phyloP scores from a whole-genome alignment of 768 basidiomycete species.

The Tylopilus sp. region DNA sequence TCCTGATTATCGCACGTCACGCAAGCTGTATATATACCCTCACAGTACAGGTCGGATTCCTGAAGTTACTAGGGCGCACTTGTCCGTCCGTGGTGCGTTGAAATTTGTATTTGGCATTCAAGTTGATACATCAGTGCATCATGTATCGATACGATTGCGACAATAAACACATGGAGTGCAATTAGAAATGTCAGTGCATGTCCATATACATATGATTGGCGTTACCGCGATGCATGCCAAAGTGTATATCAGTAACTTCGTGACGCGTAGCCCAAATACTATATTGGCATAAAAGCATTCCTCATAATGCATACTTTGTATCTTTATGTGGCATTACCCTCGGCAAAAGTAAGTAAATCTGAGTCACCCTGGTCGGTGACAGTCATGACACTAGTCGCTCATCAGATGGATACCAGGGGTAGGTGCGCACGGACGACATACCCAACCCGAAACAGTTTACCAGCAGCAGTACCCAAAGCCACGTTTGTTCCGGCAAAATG shows the following conservation, averaged over 20 bases:
- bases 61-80: not conserved
- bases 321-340: slow-evolving; percentile 60
- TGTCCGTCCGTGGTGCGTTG: too few species aligned
- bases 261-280: not conserved
- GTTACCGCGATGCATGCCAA: not conserved
- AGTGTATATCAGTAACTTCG: not conserved
- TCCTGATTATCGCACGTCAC: not conserved
- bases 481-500: slow-evolving; percentile 98
- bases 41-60: not conserved
- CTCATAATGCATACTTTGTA: not conserved
- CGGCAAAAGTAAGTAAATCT: slow-evolving; percentile 86
- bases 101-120: too few species aligned
- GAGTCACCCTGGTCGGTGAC: slow-evolving; percentile 95
- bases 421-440: slow-evolving; percentile 32
- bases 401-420: slow-evolving; percentile 2
- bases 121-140: too few species aligned
- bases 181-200: not conserved
- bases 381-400: slow-evolving; percentile 81
- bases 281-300: slow-evolving; percentile 3
- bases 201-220: not conserved
- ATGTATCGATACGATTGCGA: not conserved
- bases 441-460: slow-evolving; percentile 99
- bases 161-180: not conserved
- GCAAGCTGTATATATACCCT: not conserved
- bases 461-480: slow-evolving; percentile 96